Evolutionary conservation across 2,329 filamentous ascomycete genomes (phyloP).

Genomic region (Fusarium sp.): DNA sequence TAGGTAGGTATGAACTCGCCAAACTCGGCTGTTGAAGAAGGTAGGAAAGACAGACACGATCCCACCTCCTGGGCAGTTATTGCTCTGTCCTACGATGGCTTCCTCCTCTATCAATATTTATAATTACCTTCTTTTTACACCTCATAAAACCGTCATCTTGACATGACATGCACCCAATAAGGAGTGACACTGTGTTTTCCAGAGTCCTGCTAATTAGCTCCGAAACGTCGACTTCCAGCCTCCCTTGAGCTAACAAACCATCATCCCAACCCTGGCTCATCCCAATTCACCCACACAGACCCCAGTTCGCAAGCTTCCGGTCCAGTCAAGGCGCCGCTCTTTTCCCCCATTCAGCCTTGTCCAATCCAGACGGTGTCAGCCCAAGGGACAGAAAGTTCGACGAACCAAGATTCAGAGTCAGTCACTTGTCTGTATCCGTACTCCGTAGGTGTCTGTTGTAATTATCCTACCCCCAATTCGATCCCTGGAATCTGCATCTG

Average conservation of each 20-base stretch:
- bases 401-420: conserved; percentile 28
- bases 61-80: conserved; percentile 18
- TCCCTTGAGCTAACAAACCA: conserved; percentile 40
- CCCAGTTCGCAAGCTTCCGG: conserved; percentile 35
- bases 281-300: conserved; percentile 35
- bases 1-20: conserved; percentile 16
- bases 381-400: conserved; percentile 38
- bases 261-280: conserved; percentile 27
- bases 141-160: not conserved
- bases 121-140: not conserved
- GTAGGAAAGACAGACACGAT: conserved; percentile 29
- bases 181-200: not conserved
- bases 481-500: conserved; percentile 25
- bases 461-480: conserved; percentile 18
- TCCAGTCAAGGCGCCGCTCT: conserved; percentile 38
- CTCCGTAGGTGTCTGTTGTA: conserved; percentile 13
- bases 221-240: conserved; percentile 32
- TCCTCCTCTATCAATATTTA: not conserved
- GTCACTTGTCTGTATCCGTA: not conserved
- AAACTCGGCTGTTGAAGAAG: conserved; percentile 22
- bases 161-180: conserved; percentile 10
- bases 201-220: conserved; percentile 33
- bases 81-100: conserved; percentile 6
- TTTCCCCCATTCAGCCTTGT: conserved; percentile 43
- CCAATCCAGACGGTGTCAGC: conserved; percentile 35